Percentiles rank a stretch among this genome's conserved stretches.
phyloP scores from a whole-genome alignment of 352 stramenopile genomes.

The Globisporangium paddicum region DNA sequence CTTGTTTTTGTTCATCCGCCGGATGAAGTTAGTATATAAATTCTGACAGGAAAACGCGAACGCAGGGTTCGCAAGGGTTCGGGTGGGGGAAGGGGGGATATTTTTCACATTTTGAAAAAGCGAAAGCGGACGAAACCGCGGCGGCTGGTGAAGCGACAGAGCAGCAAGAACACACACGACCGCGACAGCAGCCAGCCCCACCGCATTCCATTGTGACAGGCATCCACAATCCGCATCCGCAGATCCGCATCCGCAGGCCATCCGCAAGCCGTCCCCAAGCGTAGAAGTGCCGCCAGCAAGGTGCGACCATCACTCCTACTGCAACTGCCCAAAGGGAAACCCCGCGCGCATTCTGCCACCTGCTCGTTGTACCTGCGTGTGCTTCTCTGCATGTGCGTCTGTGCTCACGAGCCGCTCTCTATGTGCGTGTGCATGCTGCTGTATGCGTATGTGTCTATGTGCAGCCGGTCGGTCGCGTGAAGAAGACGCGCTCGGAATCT shows the following conservation, averaged over 20 bases:
- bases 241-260: not conserved
- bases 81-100: conserved; percentile 10
- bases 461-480: not conserved
- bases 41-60: no score
- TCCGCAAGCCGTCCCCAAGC: not conserved
- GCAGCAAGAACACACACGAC: not conserved
- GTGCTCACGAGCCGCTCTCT: not conserved
- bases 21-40: no score
- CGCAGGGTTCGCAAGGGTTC: no score
- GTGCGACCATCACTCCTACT: not conserved
- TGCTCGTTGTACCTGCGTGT: no score
- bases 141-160: not conserved
- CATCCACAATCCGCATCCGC: not conserved
- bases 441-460: no score
- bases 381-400: not conserved
- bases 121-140: not conserved
- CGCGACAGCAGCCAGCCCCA: not conserved
- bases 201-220: not conserved
- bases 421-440: not conserved
- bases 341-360: not conserved
- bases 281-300: not conserved
- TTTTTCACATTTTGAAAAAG: conserved; percentile 7
- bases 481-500: conserved; percentile 1
- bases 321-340: not conserved
- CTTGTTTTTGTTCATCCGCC: no score